Percentiles rank a stretch among this genome's conserved stretches.
phyloP scores from a whole-genome alignment of 2,329 filamentous ascomycete genomes.

The Paecilomyces formosus region DNA sequence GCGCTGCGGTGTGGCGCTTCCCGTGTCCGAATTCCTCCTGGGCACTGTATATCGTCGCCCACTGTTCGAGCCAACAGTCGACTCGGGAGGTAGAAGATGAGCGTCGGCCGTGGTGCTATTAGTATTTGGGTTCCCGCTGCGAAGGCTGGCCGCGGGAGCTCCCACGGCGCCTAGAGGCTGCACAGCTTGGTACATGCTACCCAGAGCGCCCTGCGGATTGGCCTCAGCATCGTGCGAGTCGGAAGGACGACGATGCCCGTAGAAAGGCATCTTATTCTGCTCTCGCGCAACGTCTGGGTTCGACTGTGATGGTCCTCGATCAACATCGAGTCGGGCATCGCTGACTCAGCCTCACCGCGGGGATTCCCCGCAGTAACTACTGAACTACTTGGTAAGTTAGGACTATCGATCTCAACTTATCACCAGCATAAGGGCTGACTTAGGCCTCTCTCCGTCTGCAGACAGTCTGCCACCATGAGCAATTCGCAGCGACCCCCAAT shows the following conservation, averaged over 20 bases:
- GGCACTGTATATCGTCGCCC: slow-evolving; percentile 16
- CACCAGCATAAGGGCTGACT: not conserved
- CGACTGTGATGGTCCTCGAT: not conserved
- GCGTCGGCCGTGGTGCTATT: slow-evolving; percentile 40
- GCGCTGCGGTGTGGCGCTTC: slow-evolving; percentile 4
- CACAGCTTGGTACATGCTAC: slow-evolving; percentile 39
- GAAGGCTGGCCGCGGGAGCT: slow-evolving; percentile 20
- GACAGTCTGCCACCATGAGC: not conserved
- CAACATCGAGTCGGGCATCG: not conserved
- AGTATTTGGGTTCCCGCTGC: slow-evolving; percentile 22
- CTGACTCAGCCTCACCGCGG: slow-evolving; percentile 2
- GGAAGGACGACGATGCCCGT: slow-evolving; percentile 11
- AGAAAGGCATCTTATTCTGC: slow-evolving; percentile 11
- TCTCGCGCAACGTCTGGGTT: not conserved
- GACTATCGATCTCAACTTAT: not conserved
- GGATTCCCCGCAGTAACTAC: not conserved
- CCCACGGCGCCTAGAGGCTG: slow-evolving; percentile 42
- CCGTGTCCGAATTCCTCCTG: slow-evolving; percentile 6
- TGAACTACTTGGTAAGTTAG: too few relatives aligned
- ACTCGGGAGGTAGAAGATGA: slow-evolving; percentile 30
- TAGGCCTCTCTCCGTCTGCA: not conserved
- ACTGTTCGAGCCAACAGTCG: slow-evolving; percentile 17
- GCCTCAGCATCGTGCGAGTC: not conserved
- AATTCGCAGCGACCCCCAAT: not conserved
- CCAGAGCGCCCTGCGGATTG: slow-evolving; percentile 20